Evolutionary conservation across 2,329 filamentous ascomycete genomes (phyloP).

Genomic region (Gnomoniopsis sp.): DNA sequence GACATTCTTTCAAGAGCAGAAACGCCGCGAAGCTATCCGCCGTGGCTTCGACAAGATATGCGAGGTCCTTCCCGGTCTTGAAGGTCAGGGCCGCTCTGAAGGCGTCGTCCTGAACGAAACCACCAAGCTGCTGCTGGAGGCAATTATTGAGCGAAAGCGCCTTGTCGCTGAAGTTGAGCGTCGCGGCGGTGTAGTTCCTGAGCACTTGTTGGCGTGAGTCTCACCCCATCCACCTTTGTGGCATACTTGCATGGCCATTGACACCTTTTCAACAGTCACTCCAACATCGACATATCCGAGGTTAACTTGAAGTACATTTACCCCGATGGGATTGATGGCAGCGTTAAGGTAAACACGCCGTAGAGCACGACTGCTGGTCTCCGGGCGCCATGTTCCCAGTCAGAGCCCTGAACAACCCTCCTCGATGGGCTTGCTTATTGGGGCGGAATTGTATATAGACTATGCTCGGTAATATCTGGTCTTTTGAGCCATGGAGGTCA

Average conservation of each 20-base stretch:
- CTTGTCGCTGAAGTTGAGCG: slow-evolving; percentile 58
- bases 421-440: too few species aligned
- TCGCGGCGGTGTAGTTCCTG: slow-evolving; percentile 53
- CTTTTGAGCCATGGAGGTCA: too few species aligned
- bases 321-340: too few species aligned
- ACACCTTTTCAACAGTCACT: neutral
- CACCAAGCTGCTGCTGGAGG: slow-evolving; percentile 60
- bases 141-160: slow-evolving; percentile 55
- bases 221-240: too few species aligned
- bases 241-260: neutral
- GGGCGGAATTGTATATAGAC: too few species aligned
- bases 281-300: neutral
- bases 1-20: slow-evolving; percentile 28
- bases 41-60: slow-evolving; percentile 81
- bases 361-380: too few species aligned
- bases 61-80: slow-evolving; percentile 74
- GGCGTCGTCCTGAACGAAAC: slow-evolving; percentile 75
- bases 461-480: too few species aligned
- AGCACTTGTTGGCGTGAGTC: slow-evolving; percentile 22
- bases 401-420: too few species aligned
- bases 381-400: too few species aligned
- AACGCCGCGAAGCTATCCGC: slow-evolving; percentile 59
- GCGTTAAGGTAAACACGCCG: too few species aligned
- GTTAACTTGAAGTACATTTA: too few species aligned
- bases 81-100: slow-evolving; percentile 81